Base-by-base conservation (phyloP, 1,284 basidiomycete species). In the Rhodotorula sp. region DNA sequence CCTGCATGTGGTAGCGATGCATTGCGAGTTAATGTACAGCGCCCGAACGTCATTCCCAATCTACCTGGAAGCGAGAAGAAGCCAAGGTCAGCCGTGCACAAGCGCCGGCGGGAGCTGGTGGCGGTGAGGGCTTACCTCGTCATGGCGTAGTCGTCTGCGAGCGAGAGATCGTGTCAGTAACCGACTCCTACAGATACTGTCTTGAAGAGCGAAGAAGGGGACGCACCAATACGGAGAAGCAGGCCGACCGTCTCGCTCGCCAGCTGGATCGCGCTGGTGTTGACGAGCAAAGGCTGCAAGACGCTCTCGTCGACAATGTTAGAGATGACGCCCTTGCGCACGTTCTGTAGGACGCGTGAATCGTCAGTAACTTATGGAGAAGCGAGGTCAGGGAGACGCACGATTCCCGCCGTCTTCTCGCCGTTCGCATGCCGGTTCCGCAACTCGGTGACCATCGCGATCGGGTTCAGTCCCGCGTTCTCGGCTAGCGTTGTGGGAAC, bases 401-500 rank as follows among this genome's bases (percentile, higher is more conserved):
- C 59, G 82, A 99, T 99, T 56, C 96, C 96, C 28, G 96, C 95
- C 75, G 89, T 94, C 75, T 87, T 86, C 78, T 99, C 96, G 44
- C 96, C 96, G 28, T 93, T 83, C 7, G 95, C 94, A 82, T 99
- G 96, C 75, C 94, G 86, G 83, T 99, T 99, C 74, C 96, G 87
- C 68, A 99, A 84, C 80, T 99, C 96, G 44, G 96, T 99, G 63
- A 99, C 94, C 77, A 99, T 99, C 22, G 92, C 89, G 74, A 99
- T 98, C 10, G 96, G 94, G 83, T 99, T 97, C 73, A 99, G 83
- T 59, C 96, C 96, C 15, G 96, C 96, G 79, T 99, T 99, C 83
- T 99, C 96, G 16, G 96, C 96, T 15, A 99, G 85, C 0, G 96
- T 99, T 5, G 91, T 97, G 4, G 96, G 96, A 76, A 99, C 98